These are phyloP conservation scores for Haematococcus sp. DNA, from an alignment of 139 green algal species.

Conservation along the genomic window DNA sequence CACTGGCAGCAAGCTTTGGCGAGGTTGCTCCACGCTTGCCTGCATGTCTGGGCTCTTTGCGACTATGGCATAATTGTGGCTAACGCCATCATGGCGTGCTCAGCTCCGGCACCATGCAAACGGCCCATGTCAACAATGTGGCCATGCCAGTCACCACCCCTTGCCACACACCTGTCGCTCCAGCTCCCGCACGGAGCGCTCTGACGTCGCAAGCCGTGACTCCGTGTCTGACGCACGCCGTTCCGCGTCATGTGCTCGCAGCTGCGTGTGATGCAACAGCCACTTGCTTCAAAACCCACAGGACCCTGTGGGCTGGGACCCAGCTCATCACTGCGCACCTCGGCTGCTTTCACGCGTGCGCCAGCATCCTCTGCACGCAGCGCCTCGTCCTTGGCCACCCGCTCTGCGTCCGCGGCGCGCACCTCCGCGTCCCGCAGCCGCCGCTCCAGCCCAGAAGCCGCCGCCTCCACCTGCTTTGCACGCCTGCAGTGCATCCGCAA, in stretches of 20 bases:
- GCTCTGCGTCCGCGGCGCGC: conserved; percentile 8
- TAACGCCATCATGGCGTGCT: too few relatives aligned
- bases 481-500: neutral
- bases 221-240: conserved; percentile 13
- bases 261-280: neutral
- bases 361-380: conserved; percentile 9
- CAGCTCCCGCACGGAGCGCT: conserved; percentile 13
- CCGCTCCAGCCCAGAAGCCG: conserved; percentile 21
- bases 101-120: too few relatives aligned
- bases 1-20: too few relatives aligned
- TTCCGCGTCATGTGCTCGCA: conserved; percentile 11
- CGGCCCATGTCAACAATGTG: too few relatives aligned
- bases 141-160: too few relatives aligned
- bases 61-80: too few relatives aligned
- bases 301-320: too few relatives aligned
- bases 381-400: conserved; percentile 20
- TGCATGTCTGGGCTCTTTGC: too few relatives aligned
- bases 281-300: neutral
- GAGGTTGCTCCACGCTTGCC: too few relatives aligned
- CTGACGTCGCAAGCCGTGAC: conserved; percentile 17
- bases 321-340: conserved; percentile 23
- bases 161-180: conserved; percentile 18
- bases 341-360: conserved; percentile 11
- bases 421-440: conserved; percentile 26
- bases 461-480: conserved; percentile 18